Evolutionary conservation across 176 grass and related monocot genomes (phyloP), one percentile per base, ranked within the genome.

Genomic region (Carex cristatella): DNA sequence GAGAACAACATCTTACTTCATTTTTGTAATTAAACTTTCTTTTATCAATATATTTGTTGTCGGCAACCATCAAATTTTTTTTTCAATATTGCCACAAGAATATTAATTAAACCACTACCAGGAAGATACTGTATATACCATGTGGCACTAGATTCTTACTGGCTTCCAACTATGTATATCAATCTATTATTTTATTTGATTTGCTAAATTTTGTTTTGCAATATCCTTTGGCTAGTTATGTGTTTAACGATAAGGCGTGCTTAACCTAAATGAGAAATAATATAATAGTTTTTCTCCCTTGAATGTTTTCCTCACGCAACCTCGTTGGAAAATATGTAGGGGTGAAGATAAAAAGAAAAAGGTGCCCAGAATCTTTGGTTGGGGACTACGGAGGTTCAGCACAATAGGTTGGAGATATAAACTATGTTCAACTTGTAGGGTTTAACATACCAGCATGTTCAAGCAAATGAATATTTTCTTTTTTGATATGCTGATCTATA

Each of bases 331-430:
- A 70, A 33, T 69, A 56, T 71, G 38, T 44, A 84, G 85, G 84
- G 23, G 30, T 74, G 74, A 18, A 27, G 89, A 74, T 66, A 87
- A 81, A 84, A 94, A 92, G 96, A 94, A 87, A 85, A 94, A 92
- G 85, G 19, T 69, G 49, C 84, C 69, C 62, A 87, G 97, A 82
- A 91, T 92, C 67, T 86, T 88, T 59, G 91, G 93, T 44, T 96
- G 93, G 97, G 97, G 97, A 23, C 97, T 99, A 75, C 88, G 97
- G 57, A 87, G 88, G 48, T 99, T 88, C 91, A 99, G 91, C 86
- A 99, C 89, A 55, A 89, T 99, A 88, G 93, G 97, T 99, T 81
- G 86, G 88, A 65, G 60, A 81, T 61, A 63, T 38, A 23, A 63
- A 61, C 4, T 61, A 5, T 42, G 7, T 40, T 4, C 14, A 80